Conservation (phyloP, 1,284 basidiomycete species). For the Anthracocystis panici-leucophaei region DNA sequence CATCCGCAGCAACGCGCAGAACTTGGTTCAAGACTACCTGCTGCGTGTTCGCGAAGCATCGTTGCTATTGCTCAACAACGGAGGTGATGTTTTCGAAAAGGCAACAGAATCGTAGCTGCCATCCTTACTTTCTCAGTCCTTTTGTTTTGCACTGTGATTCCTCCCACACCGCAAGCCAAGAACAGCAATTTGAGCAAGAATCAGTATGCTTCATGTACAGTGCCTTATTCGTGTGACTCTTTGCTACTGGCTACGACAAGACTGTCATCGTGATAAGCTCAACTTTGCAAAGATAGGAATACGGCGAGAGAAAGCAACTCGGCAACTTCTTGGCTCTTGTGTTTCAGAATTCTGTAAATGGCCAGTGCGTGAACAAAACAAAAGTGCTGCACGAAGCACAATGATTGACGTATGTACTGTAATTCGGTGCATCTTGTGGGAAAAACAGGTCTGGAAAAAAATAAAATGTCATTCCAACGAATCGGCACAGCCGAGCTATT, state of each 20-base stretch:
- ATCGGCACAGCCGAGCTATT: background rate
- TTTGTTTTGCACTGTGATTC: background rate
- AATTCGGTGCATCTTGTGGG: slow-evolving; percentile 4
- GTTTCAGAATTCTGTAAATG: background rate
- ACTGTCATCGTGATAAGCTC: background rate
- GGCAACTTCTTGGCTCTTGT: slow-evolving; percentile 3
- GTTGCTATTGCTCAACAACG: slow-evolving; percentile 39
- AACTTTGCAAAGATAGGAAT: background rate
- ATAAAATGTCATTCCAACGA: slow-evolving; percentile 1
- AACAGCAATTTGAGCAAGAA: background rate
- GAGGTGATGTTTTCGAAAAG: slow-evolving; percentile 49
- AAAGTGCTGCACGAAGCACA: slow-evolving; percentile 3
- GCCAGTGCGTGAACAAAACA: slow-evolving; percentile 3
- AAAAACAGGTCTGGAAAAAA: slow-evolving; percentile 1
- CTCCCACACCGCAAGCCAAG: background rate
- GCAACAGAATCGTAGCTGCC: slow-evolving; percentile 30
- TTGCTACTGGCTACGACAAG: background rate
- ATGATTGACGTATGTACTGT: slow-evolving; percentile 27
- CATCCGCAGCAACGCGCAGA: slow-evolving; percentile 73
- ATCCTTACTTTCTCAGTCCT: background rate
- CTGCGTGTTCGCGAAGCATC: slow-evolving; percentile 61
- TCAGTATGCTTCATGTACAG: background rate
- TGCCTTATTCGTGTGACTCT: too few relatives aligned
- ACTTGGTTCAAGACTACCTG: slow-evolving; percentile 62
- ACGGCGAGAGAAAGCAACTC: background rate